Evolutionary conservation across 2,329 filamentous ascomycete species (phyloP).

Genomic region (Talaromyces sp.): DNA sequence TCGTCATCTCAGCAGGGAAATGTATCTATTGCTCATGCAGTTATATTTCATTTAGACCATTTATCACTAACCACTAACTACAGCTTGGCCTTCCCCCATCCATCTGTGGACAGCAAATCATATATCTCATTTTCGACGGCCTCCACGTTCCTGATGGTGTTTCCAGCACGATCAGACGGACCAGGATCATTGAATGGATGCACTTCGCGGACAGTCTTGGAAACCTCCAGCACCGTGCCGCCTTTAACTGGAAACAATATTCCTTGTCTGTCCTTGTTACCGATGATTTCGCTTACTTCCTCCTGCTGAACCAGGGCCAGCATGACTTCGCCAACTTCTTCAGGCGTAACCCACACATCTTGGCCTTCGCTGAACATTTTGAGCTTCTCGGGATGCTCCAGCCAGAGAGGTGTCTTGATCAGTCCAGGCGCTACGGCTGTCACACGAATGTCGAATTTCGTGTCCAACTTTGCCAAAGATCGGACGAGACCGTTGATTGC

Average conservation of each 20-base stretch:
- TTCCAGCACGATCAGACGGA: conserved; percentile 44
- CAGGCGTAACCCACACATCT: conserved; percentile 56
- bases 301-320: conserved; percentile 50
- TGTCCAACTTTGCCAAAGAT: conserved; percentile 47
- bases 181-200: conserved; percentile 51
- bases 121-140: conserved; percentile 47
- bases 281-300: conserved; percentile 34
- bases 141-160: conserved; percentile 41
- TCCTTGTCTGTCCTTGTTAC: conserved; percentile 27
- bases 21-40: too few species aligned
- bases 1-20: too few species aligned
- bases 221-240: conserved; percentile 54
- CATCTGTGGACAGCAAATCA: conserved; percentile 42
- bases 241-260: conserved; percentile 37
- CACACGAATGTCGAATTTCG: conserved; percentile 49
- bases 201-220: conserved; percentile 50
- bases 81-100: conserved; percentile 44
- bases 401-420: conserved; percentile 59
- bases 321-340: conserved; percentile 58
- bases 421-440: conserved; percentile 57
- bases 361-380: conserved; percentile 43
- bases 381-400: conserved; percentile 57
- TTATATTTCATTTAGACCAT: not conserved
- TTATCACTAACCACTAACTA: conserved; percentile 13
- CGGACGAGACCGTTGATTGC: conserved; percentile 48